Evolutionary conservation across 257 asterid genomes (phyloP).

Genomic region (Rhazya stricta): DNA sequence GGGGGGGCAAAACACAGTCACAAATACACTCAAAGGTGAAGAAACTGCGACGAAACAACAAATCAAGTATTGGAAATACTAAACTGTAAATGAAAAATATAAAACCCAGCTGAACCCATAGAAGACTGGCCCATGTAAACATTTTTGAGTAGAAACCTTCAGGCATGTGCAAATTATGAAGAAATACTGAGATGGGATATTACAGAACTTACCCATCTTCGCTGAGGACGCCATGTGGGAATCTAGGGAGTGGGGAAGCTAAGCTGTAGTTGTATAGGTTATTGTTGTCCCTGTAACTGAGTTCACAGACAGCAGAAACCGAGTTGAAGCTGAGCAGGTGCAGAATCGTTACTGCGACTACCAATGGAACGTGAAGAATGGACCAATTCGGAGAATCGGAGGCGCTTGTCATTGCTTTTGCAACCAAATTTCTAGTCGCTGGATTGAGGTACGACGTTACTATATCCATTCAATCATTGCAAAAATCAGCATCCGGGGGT

Average conservation of each 20-base stretch:
- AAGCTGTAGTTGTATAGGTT: constrained; percentile 63
- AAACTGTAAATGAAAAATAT: background rate
- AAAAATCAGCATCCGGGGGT: background rate
- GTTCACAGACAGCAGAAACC: constrained; percentile 57
- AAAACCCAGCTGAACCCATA: background rate
- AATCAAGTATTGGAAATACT: background rate
- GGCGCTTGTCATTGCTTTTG: constrained; percentile 39
- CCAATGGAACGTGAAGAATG: constrained; percentile 19
- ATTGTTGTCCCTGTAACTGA: constrained; percentile 50
- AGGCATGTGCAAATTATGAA: background rate
- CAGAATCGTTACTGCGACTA: constrained; percentile 33
- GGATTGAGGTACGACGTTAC: background rate
- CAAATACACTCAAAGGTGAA: background rate
- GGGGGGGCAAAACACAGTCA: no score
- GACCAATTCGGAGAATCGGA: constrained; percentile 21
- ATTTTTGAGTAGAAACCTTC: background rate
- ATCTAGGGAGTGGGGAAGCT: constrained; percentile 52
- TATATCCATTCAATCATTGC: constrained; percentile 5
- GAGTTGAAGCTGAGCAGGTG: constrained; percentile 36
- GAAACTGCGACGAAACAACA: background rate
- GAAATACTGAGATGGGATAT: background rate
- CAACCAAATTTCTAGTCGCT: background rate
- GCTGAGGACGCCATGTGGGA: constrained; percentile 84
- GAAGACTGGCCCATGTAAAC: background rate
- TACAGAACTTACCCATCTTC: constrained; percentile 79